Base-by-base conservation (phyloP, 352 stramenopile genomes). In the Globisporangium okanoganense region DNA sequence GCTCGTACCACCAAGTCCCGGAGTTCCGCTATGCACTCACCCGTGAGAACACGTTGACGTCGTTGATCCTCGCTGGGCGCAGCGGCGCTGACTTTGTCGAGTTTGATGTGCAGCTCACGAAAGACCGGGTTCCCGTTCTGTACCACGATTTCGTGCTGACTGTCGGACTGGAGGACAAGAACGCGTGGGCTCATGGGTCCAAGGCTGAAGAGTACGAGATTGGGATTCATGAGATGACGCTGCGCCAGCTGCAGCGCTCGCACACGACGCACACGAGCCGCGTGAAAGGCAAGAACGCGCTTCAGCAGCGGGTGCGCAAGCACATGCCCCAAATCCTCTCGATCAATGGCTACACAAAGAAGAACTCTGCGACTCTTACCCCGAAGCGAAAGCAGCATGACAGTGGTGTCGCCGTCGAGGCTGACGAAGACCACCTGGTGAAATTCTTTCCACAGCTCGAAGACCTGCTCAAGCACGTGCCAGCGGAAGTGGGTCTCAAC, bases 101-200 rank as follows among this genome's bases (percentile, higher is more conserved):
- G 58, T 92, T 94, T 66, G 85, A 94, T 57, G 85, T 94, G 1
- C 85, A 94, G 62, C 65, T 94, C 33, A 92, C 85, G 10, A 91
- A 88, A 53, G 85, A 94, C 50, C 63, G 71, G 9, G 71, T 94
- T 3, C 85, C 85, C 0, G 73, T 94, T 0, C 67, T 94, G 33
- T 94, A 94, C 64, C 85, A 94, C 61, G 85, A 94, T 58, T 91
- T 91, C 56, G 61, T 82, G 35, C 64, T 94, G 18, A 82, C 78
- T 13, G 76, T 85, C 22, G 82, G 73, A 3, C 58, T 93, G 13
- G 79, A 91, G 57, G 79, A 91, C 65, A 76, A 78, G 22, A 58
- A 60, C 9, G 76, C 75, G 29, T 70, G 70, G 49, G 61, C 71
- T 1, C 69, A 79, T 44, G 76, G 79, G 8, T 75, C 78, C 5